phyloP scores from a whole-genome alignment of 164 flowering plant genomes.

The Sedum album region DNA sequence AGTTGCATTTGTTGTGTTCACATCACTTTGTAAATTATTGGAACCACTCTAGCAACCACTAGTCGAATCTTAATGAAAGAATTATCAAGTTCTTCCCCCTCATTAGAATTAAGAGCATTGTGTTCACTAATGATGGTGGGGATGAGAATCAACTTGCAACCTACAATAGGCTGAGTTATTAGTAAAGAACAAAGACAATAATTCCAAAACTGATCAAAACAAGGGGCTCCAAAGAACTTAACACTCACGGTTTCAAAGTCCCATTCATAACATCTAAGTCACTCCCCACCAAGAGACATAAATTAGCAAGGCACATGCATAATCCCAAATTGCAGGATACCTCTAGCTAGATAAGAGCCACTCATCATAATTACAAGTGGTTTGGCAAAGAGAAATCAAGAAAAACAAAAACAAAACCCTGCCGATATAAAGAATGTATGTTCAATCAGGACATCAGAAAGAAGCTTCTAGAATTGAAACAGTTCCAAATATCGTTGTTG shows the following conservation, averaged over 20 bases:
- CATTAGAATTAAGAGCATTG: background rate
- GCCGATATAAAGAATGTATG: background rate
- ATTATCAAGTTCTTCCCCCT: background rate
- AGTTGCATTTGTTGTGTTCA: conserved; percentile 3
- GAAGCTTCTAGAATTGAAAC: background rate
- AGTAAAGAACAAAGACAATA: background rate
- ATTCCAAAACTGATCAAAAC: background rate
- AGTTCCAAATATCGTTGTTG: background rate
- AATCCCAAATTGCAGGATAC: conserved; percentile 2
- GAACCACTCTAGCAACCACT: conserved; percentile 3
- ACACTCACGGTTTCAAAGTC: background rate
- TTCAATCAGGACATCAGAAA: background rate
- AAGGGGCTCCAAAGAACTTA: background rate
- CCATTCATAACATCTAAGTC: background rate
- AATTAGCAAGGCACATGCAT: background rate
- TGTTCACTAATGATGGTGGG: background rate
- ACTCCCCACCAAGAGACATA: background rate
- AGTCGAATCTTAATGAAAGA: background rate
- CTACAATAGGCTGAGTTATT: background rate
- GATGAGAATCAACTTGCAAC: background rate
- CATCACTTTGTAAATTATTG: conserved; percentile 6
- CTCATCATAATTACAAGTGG: background rate
- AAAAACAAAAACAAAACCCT: background rate
- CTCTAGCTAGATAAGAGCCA: background rate
- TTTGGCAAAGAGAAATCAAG: background rate